These are phyloP conservation scores for Sordaria brevicollis DNA, from an alignment of 495 filamentous ascomycete species.

Conservation along the genomic window DNA sequence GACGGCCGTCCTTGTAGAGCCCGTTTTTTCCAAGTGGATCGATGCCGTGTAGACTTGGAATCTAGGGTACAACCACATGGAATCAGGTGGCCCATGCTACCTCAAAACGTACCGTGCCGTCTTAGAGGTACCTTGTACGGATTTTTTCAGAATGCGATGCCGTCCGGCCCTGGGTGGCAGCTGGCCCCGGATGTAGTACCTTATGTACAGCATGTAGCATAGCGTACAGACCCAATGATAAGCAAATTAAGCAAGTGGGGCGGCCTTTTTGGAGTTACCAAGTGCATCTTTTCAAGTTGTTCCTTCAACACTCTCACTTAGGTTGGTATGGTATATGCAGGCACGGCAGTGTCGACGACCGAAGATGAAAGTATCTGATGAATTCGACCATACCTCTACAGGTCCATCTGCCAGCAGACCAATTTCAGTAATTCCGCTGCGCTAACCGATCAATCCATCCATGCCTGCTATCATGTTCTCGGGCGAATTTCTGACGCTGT, in stretches of 20 bases:
- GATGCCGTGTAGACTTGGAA: too few relatives aligned
- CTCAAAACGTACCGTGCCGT: too few relatives aligned
- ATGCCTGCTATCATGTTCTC: neutral
- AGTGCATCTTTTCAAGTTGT: neutral
- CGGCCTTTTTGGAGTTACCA: neutral
- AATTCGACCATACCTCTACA: neutral
- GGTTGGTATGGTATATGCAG: neutral
- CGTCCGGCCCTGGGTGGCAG: neutral
- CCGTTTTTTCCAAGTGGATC: too few relatives aligned
- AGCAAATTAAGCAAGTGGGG: neutral
- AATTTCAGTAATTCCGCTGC: neutral
- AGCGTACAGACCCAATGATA: neutral
- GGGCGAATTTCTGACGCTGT: neutral
- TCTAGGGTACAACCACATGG: too few relatives aligned
- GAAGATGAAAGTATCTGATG: neutral
- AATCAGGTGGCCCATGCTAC: too few relatives aligned
- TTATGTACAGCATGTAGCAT: too few relatives aligned
- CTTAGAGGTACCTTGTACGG: too few relatives aligned
- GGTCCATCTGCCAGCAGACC: neutral
- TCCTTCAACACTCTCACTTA: too few relatives aligned
- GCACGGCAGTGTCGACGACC: neutral
- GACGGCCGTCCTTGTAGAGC: too few relatives aligned
- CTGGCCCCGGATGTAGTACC: too few relatives aligned
- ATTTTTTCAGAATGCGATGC: too few relatives aligned
- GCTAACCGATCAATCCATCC: neutral